These are phyloP conservation scores for Trichosanthes truncata DNA, from an alignment of 306 rosid species.

Conservation along the genomic window DNA sequence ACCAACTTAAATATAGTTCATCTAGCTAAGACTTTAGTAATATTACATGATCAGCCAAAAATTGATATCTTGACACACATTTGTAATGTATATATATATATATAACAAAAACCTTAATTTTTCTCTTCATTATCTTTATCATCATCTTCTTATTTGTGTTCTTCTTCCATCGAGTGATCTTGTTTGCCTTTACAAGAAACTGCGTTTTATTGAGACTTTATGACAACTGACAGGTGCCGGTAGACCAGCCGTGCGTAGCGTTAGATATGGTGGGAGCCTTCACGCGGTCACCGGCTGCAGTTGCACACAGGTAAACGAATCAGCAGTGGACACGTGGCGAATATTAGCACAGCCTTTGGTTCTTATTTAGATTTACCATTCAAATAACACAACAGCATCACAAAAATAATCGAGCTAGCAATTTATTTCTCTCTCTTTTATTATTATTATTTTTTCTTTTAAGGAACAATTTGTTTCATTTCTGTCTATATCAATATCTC, in stretches of 20 bases:
- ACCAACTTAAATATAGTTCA: too few relatives aligned
- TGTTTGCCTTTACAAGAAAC: too few relatives aligned
- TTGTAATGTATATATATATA: too few relatives aligned
- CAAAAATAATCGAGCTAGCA: not conserved
- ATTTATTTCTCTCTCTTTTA: not conserved
- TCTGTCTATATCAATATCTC: not conserved
- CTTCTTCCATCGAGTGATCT: too few relatives aligned
- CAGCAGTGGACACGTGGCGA: too few relatives aligned
- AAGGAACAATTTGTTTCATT: not conserved
- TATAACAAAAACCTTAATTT: too few relatives aligned
- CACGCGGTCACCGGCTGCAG: conserved; percentile 4
- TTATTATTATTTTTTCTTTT: not conserved
- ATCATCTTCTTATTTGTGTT: too few relatives aligned
- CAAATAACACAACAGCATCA: not conserved
- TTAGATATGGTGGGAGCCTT: conserved; percentile 9
- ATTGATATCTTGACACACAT: too few relatives aligned
- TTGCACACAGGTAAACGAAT: not conserved
- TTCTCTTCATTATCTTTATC: too few relatives aligned
- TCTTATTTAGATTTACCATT: not conserved
- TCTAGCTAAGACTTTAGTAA: too few relatives aligned
- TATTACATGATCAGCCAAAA: too few relatives aligned
- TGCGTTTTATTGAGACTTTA: not conserved
- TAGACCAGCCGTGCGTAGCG: conserved; percentile 11
- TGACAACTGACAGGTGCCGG: conserved; percentile 3
- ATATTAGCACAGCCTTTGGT: not conserved